Percentiles rank a stretch among this genome's conserved stretches.
phyloP scores from a whole-genome alignment of 169 alveolate genomes.

The Cryptosporidium sp. region DNA sequence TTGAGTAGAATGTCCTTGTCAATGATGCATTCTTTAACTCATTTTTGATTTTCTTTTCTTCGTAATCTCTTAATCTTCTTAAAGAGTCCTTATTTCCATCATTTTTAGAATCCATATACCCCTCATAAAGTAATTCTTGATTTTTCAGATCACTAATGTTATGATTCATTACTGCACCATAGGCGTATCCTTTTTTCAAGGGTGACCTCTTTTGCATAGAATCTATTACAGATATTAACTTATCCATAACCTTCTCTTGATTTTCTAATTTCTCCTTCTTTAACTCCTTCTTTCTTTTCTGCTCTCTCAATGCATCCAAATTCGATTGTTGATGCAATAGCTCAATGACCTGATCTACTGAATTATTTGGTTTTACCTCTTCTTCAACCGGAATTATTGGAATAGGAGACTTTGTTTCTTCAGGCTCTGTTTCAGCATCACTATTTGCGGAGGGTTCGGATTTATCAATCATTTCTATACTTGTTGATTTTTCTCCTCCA shows the following conservation, averaged over 20 bases:
- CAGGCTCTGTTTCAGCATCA: background rate
- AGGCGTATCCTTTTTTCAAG: background rate
- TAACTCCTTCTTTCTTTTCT: slow-evolving; percentile 3
- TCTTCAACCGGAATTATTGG: background rate
- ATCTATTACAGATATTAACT: slow-evolving; percentile 12
- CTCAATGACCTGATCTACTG: slow-evolving; percentile 33
- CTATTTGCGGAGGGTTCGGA: background rate
- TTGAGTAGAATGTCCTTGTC: slow-evolving; percentile 4
- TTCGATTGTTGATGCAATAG: slow-evolving; percentile 25
- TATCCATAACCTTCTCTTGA: slow-evolving; percentile 44
- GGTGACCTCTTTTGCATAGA: slow-evolving; percentile 22
- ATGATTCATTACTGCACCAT: slow-evolving; percentile 20
- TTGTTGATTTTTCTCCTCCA: background rate
- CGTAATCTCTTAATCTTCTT: background rate
- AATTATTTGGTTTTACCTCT: background rate
- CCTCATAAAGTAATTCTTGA: background rate
- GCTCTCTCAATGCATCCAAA: slow-evolving; percentile 9
- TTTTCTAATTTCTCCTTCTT: slow-evolving; percentile 8
- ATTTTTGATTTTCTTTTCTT: background rate
- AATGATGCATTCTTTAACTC: slow-evolving; percentile 10
- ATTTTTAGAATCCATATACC: background rate
- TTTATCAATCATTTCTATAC: background rate
- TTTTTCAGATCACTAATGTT: background rate
- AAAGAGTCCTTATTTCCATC: background rate
- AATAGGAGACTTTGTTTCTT: background rate